Conservation (phyloP, 495 filamentous ascomycete genomes). For the Saxophila tyrrhenica region DNA sequence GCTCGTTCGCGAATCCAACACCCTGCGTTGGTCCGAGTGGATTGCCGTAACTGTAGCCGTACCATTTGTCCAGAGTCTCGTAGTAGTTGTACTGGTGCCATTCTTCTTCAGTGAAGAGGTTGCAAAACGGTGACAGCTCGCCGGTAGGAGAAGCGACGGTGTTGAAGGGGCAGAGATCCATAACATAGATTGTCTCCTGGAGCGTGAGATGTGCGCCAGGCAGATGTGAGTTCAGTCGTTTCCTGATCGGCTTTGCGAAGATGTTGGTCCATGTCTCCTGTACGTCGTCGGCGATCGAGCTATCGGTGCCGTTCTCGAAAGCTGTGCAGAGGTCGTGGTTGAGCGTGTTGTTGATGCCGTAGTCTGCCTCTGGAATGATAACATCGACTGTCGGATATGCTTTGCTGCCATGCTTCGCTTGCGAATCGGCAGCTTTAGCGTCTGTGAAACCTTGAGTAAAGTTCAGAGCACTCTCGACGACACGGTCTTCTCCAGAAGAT, state of each 20-base stretch:
- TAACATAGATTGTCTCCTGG: conserved; percentile 52
- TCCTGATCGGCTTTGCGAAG: conserved; percentile 50
- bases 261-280: conserved; percentile 42
- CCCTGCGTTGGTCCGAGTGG: conserved; percentile 69
- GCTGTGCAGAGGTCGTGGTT: conserved; percentile 55
- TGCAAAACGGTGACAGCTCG: conserved; percentile 54
- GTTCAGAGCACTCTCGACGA: conserved; percentile 59
- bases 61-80: conserved; percentile 67
- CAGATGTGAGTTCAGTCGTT: conserved; percentile 51
- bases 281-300: conserved; percentile 36
- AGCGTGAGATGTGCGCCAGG: conserved; percentile 47
- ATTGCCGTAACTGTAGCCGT: conserved; percentile 64
- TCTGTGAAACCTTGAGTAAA: conserved; percentile 61
- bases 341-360: conserved; percentile 63
- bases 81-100: conserved; percentile 53
- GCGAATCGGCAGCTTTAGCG: conserved; percentile 32
- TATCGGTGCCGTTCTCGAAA: conserved; percentile 44
- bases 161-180: conserved; percentile 79
- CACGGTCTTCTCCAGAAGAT: conserved; percentile 56
- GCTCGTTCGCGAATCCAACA: conserved; percentile 73
- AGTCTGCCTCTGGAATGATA: conserved; percentile 55
- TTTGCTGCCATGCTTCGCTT: conserved; percentile 2
- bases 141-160: conserved; percentile 46
- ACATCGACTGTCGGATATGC: conserved; percentile 46
- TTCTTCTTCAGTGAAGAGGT: conserved; percentile 55